Conservation (phyloP, 75 land plant genomes). For the Ceratopteris richardii region DNA sequence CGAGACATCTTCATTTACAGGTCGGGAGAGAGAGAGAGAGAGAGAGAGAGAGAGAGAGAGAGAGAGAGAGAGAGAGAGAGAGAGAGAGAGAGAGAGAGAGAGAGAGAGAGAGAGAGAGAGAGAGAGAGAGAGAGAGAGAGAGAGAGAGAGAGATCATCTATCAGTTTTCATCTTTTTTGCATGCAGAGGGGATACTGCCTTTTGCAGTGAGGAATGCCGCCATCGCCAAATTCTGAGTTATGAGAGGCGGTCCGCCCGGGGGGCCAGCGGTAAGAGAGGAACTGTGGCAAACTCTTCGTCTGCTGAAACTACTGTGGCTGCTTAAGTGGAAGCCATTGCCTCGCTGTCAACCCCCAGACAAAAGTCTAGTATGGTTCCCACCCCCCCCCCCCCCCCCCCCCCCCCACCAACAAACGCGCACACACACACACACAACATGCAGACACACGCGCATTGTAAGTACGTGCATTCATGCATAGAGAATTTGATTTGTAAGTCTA, state of each 20-base stretch:
- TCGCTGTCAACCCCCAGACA: too few relatives aligned
- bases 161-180: background rate
- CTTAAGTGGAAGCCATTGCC: too few relatives aligned
- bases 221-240: constrained; percentile 51
- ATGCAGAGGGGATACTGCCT: constrained; percentile 67
- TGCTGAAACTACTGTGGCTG: too few relatives aligned
- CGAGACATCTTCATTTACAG: constrained; percentile 44
- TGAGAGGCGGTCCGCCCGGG: constrained; percentile 15
- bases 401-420: too few relatives aligned
- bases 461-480: too few relatives aligned
- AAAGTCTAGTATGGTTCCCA: too few relatives aligned
- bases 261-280: too few relatives aligned
- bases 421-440: too few relatives aligned
- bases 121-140: constrained; percentile 4
- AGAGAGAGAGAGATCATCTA: background rate
- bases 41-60: constrained; percentile 2
- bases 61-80: background rate
- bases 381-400: too few relatives aligned
- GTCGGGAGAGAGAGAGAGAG: constrained; percentile 7
- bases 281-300: too few relatives aligned
- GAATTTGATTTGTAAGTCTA: too few relatives aligned
- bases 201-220: constrained; percentile 67
- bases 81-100: constrained; percentile 4
- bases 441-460: too few relatives aligned
- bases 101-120: constrained; percentile 8